Evolutionary conservation across 257 asterid species (phyloP).

Genomic region (Mentha longifolia): DNA sequence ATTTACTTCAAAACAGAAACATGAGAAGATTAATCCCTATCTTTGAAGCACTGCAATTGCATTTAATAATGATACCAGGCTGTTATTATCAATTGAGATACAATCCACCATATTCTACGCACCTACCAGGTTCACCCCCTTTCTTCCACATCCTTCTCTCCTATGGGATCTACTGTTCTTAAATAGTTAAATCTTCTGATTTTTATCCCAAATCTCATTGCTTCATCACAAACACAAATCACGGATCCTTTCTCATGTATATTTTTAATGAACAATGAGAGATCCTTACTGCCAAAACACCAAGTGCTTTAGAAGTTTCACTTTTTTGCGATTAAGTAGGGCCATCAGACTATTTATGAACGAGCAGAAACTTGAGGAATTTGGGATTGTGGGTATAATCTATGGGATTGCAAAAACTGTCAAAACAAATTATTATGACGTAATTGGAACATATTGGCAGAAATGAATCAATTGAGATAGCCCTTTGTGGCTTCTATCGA

Average conservation of each 20-base stretch:
- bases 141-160: background rate
- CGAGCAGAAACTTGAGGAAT: background rate
- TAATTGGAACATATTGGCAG: slow-evolving; percentile 8
- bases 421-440: background rate
- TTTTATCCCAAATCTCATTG: slow-evolving; percentile 3
- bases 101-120: background rate
- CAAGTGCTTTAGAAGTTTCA: no score
- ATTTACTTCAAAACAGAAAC: background rate
- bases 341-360: background rate
- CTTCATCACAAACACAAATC: background rate
- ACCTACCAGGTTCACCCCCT: background rate
- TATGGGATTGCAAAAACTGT: background rate
- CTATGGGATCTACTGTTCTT: background rate
- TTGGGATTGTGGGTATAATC: background rate
- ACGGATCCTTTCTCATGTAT: background rate
- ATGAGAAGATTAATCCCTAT: background rate
- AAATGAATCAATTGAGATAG: background rate
- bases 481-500: background rate
- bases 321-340: background rate
- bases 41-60: slow-evolving; percentile 1
- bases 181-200: slow-evolving; percentile 4
- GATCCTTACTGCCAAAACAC: slow-evolving; percentile 6
- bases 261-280: background rate
- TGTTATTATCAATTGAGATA: background rate
- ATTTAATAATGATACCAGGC: background rate